Percentiles rank a stretch among this genome's conserved stretches.
Evolutionary conservation across 1,139 yeast species (phyloP).

Genomic region (Scheffersomyces segobiensis): DNA sequence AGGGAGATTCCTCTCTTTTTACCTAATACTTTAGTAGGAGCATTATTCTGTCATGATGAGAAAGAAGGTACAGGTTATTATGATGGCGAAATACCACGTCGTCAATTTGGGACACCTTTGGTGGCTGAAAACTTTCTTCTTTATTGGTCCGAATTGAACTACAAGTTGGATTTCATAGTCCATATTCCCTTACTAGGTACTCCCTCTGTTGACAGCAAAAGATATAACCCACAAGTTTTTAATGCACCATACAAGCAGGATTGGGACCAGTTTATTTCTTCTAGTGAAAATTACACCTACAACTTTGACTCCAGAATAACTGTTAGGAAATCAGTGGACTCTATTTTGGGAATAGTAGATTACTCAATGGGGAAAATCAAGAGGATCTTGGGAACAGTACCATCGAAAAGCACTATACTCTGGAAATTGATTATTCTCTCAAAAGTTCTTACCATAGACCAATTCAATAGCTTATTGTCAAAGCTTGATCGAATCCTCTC

Average conservation of each 20-base stretch:
- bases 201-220: slow-evolving; percentile 27
- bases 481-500: slow-evolving; percentile 1
- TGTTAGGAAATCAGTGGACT: slow-evolving; percentile 4
- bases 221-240: slow-evolving; percentile 10
- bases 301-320: slow-evolving; percentile 6
- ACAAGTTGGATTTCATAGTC: slow-evolving; percentile 15
- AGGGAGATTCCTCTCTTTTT: slow-evolving; percentile 24
- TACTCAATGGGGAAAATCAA: neutral
- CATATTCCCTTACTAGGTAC: slow-evolving; percentile 36
- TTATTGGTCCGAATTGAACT: slow-evolving; percentile 32
- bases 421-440: slow-evolving; percentile 5
- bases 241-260: slow-evolving; percentile 1
- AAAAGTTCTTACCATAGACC: slow-evolving; percentile 2
- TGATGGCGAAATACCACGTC: neutral
- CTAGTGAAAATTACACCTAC: slow-evolving; percentile 19
- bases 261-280: slow-evolving; percentile 22
- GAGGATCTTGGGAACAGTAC: neutral
- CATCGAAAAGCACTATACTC: neutral
- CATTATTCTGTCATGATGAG: slow-evolving; percentile 12
- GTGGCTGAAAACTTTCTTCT: slow-evolving; percentile 25
- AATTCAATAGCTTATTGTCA: slow-evolving; percentile 1
- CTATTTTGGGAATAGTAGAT: slow-evolving; percentile 1
- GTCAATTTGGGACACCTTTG: slow-evolving; percentile 21
- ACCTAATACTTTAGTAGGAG: slow-evolving; percentile 29
- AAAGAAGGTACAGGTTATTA: neutral